These are phyloP conservation scores for Coemansia sp. DNA, from an alignment of 192 early-diverging fungal species.

Conservation along the genomic window DNA sequence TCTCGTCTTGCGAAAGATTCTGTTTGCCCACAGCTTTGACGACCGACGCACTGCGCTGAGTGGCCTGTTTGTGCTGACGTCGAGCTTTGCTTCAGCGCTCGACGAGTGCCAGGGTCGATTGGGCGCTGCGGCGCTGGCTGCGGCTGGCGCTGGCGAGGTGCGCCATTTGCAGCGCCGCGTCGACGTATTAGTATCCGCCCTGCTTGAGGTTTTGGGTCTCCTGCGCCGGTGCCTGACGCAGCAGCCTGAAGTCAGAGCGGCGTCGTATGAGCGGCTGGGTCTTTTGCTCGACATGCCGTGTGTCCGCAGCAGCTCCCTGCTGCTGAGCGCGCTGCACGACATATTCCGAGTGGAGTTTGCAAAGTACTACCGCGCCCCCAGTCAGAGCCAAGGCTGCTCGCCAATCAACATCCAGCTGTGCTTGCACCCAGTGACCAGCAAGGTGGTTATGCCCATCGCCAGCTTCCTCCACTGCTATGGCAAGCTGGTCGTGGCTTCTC, in stretches of 20 bases:
- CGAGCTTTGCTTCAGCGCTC: constrained; percentile 25
- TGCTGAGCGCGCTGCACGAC: constrained; percentile 29
- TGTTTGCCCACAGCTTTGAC: constrained; percentile 68
- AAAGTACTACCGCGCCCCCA: constrained; percentile 31
- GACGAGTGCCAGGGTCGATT: constrained; percentile 4
- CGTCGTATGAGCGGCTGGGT: constrained; percentile 63
- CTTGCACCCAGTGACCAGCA: constrained; percentile 30
- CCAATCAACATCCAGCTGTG: constrained; percentile 36
- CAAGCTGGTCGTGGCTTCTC: constrained; percentile 17
- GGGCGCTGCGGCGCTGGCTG: not conserved
- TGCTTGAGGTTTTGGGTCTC: constrained; percentile 57
- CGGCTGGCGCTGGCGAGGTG: not conserved
- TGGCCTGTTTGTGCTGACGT: constrained; percentile 64
- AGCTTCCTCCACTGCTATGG: constrained; percentile 35
- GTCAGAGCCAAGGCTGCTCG: constrained; percentile 27
- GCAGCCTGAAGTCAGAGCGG: constrained; percentile 64
- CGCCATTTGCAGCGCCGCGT: constrained; percentile 10
- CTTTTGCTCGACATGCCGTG: constrained; percentile 44
- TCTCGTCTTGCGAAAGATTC: constrained; percentile 70
- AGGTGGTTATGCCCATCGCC: constrained; percentile 36
- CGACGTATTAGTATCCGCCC: constrained; percentile 25
- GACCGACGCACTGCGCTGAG: constrained; percentile 65
- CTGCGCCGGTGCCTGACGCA: constrained; percentile 72
- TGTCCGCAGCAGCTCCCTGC: constrained; percentile 15
- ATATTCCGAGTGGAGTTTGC: constrained; percentile 52